Percentiles rank a stretch among this genome's conserved stretches.
Conservation (phyloP, 2,329 filamentous ascomycete genomes). For the Phialemonium atrogriseum region DNA sequence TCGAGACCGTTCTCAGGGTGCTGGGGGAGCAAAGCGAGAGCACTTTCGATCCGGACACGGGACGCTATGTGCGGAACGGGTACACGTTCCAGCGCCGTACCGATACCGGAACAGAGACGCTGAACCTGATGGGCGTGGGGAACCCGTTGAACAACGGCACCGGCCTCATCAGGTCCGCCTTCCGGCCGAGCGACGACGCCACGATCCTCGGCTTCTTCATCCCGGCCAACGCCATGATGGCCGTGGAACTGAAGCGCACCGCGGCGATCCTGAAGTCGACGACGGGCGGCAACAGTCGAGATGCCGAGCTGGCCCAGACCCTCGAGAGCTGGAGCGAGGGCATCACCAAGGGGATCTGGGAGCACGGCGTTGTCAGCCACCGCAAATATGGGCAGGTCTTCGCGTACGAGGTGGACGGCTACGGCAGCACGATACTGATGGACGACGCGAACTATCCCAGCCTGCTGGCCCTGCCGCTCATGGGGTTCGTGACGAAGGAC, state of each 20-base stretch:
- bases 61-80: constrained; percentile 58
- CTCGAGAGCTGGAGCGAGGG: constrained; percentile 50
- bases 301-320: constrained; percentile 39
- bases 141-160: constrained; percentile 84
- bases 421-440: constrained; percentile 75
- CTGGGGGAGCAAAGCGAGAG: constrained; percentile 70
- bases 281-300: constrained; percentile 37
- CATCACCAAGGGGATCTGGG: constrained; percentile 71
- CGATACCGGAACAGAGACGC: constrained; percentile 78
- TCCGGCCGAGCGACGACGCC: constrained; percentile 90
- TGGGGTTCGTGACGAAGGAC: constrained; percentile 61
- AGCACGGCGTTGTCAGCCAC: constrained; percentile 74
- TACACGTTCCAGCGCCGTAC: constrained; percentile 86
- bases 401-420: constrained; percentile 83
- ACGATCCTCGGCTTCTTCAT: constrained; percentile 93
- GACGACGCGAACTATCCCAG: constrained; percentile 86
- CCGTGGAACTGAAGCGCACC: constrained; percentile 73
- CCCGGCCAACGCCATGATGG: constrained; percentile 93
- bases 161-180: constrained; percentile 81
- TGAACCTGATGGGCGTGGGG: constrained; percentile 74
- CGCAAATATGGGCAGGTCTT: constrained; percentile 71
- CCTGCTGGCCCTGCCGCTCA: constrained; percentile 65
- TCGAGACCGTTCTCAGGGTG: constrained; percentile 66
- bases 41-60: constrained; percentile 67
- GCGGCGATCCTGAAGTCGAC: constrained; percentile 58